Evolutionary conservation across 2,329 filamentous ascomycete genomes (phyloP).

Genomic region (Exophiala sp.): DNA sequence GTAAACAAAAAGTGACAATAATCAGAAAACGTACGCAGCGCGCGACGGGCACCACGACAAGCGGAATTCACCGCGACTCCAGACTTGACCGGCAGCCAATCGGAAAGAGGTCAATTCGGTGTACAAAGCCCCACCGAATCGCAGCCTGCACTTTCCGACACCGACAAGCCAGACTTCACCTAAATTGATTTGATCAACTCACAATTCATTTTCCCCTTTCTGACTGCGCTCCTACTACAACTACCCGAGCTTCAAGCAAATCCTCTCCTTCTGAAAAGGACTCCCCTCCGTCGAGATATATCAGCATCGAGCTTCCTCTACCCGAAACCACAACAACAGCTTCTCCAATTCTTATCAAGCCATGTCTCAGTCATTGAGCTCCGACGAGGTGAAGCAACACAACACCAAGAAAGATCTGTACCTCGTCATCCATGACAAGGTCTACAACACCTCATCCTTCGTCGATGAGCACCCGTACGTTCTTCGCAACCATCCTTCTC

Average conservation of each 20-base stretch:
- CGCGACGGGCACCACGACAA: background rate
- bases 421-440: slow-evolving; percentile 90
- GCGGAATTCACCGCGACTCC: background rate
- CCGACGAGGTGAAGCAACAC: slow-evolving; percentile 77
- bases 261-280: background rate
- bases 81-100: background rate
- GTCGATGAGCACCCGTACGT: slow-evolving; percentile 93
- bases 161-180: too few relatives aligned
- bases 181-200: too few relatives aligned
- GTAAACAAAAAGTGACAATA: too few relatives aligned
- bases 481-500: slow-evolving; percentile 1
- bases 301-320: background rate
- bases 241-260: background rate
- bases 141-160: too few relatives aligned
- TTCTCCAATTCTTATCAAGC: slow-evolving; percentile 19
- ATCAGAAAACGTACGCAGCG: too few relatives aligned
- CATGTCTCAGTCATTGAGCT: slow-evolving; percentile 64
- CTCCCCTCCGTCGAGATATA: background rate
- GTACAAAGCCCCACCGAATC: too few relatives aligned
- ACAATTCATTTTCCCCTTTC: background rate
- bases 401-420: slow-evolving; percentile 89
- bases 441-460: slow-evolving; percentile 87
- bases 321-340: background rate
- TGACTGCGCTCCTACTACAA: background rate
- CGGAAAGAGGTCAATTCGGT: background rate